These are phyloP conservation scores for Rhizopogon vinicolor DNA, from an alignment of 768 basidiomycete genomes.

Conservation along the genomic window DNA sequence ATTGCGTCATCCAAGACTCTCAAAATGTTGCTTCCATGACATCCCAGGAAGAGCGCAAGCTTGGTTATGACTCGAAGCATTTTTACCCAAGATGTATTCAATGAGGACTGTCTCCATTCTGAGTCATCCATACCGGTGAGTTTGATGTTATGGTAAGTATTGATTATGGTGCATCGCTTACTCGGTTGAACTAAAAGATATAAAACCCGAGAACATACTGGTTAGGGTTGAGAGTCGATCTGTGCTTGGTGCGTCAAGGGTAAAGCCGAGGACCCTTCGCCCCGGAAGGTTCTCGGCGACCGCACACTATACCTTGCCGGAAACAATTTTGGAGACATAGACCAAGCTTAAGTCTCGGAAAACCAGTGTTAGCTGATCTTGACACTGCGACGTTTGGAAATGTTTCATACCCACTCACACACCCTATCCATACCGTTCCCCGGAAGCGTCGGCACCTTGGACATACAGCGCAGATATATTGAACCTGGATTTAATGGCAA, in stretches of 20 bases:
- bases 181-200: not conserved
- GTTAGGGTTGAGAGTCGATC: not conserved
- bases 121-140: not conserved
- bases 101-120: not conserved
- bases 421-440: conserved; percentile 8
- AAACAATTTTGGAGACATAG: not conserved
- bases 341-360: too few species aligned
- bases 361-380: not conserved
- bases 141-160: not conserved
- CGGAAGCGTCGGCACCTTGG: conserved; percentile 14
- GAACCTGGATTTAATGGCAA: conserved; percentile 16
- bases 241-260: not conserved
- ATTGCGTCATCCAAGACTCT: too few species aligned
- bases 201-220: not conserved
- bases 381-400: not conserved
- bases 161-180: too few species aligned
- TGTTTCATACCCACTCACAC: not conserved
- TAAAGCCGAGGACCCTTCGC: not conserved
- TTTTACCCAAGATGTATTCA: not conserved
- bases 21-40: too few species aligned
- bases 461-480: conserved; percentile 17
- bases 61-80: not conserved
- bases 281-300: not conserved
- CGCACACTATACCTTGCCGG: not conserved
- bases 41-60: not conserved